Evolutionary conservation across 306 rosid species (phyloP), one percentile per base, ranked within the genome.

Genomic region (Ceratonia siliqua): DNA sequence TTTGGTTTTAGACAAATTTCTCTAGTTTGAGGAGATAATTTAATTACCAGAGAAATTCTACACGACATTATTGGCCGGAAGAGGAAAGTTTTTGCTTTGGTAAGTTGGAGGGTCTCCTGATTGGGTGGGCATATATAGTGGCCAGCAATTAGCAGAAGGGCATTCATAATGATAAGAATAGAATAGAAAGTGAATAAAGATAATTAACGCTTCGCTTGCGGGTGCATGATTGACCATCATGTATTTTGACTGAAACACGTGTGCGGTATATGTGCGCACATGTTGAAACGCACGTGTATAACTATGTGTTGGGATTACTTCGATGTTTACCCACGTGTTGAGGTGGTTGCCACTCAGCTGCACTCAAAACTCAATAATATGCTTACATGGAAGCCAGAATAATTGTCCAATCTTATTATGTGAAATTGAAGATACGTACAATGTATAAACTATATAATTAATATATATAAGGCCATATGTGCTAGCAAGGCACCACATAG

Each of bases 241-340:
- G 67, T 61, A 72, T 70, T 69, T 84, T 80, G 83, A 77, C 81
- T 58, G 77, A 79, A 75, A 79, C 83, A 82, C 87, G 88, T 84
- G 85, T 78, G 75, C 79, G 57, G 32, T 2, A 7, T 46, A n/a
- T 25, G 62, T 63, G 79, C 46, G 32, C 39, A 62, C 79, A 53
- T 12, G 12, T 72, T 39, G 56, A 67, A 21, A 59, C 68, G 68
- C 82, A 82, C 82, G 80, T 78, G 82, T 57, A 46, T 48, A n/a
- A 25, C 74, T 14, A 45, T 55, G 49, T 38, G 35, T 6, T 32
- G 52, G 53, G 43, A 22, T 56, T 46, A 56, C 70, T 36, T 53
- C 36, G 13, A 35, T 52, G 57, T 71, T 78, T 39, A 53, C 70
- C 68, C 56, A 73, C 70, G 71, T 48, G 83, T 17, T 24, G 70